phyloP scores from a whole-genome alignment of 2,329 filamentous ascomycete genomes.

The Apiospora sp. region DNA sequence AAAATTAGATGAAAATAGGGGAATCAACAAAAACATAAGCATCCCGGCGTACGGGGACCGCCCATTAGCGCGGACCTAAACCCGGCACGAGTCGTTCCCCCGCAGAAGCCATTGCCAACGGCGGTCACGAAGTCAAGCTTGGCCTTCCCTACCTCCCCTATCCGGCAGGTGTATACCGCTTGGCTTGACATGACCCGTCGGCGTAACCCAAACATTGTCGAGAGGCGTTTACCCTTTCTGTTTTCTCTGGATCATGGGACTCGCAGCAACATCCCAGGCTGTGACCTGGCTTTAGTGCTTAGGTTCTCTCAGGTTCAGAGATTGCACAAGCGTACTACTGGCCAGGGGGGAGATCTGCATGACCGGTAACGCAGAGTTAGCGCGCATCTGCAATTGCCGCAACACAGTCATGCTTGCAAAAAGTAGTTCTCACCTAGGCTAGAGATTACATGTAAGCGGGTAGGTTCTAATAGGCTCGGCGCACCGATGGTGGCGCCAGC shows the following conservation, averaged over 20 bases:
- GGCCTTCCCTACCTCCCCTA: neutral
- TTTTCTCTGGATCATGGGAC: neutral
- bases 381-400: slow-evolving; percentile 19
- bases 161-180: slow-evolving; percentile 18
- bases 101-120: slow-evolving; percentile 7
- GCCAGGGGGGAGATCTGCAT: neutral
- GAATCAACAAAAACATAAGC: slow-evolving; percentile 5
- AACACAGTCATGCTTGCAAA: slow-evolving; percentile 5
- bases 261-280: neutral
- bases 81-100: slow-evolving; percentile 16
- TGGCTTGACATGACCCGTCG: slow-evolving; percentile 10
- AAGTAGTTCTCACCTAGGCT: neutral
- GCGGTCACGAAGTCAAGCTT: slow-evolving; percentile 19
- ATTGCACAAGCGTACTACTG: slow-evolving; percentile 8
- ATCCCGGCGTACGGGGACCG: slow-evolving; percentile 14
- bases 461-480: slow-evolving; percentile 21
- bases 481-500: slow-evolving; percentile 9
- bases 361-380: slow-evolving; percentile 22
- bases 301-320: neutral
- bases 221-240: neutral
- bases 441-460: slow-evolving; percentile 7
- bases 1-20: slow-evolving; percentile 7
- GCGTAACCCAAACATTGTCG: slow-evolving; percentile 8
- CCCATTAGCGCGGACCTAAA: slow-evolving; percentile 16
- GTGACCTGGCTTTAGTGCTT: neutral